These are phyloP conservation scores for Jaminaea rosea DNA, from an alignment of 1,284 basidiomycete species.

Conservation along the genomic window DNA sequence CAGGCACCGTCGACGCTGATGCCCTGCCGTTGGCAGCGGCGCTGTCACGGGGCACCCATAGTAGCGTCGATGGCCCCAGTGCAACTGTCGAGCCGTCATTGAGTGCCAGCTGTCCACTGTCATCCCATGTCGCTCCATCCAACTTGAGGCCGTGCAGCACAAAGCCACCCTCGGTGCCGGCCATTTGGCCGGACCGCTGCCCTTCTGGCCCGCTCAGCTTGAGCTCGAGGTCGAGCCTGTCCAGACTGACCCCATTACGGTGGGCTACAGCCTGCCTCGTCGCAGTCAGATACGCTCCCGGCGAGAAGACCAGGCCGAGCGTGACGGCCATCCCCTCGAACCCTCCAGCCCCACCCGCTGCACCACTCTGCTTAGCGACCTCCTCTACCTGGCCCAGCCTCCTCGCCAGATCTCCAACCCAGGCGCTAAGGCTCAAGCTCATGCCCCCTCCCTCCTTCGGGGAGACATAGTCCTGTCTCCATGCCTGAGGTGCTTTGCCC, in stretches of 20 bases:
- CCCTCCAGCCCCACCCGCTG: slow-evolving; percentile 1
- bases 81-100: slow-evolving; percentile 28
- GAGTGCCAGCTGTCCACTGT: slow-evolving; percentile 12
- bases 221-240: slow-evolving; percentile 32
- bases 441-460: too few species aligned
- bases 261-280: slow-evolving; percentile 41
- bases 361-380: slow-evolving; percentile 11
- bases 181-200: not conserved
- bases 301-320: slow-evolving; percentile 34
- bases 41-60: too few species aligned
- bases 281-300: slow-evolving; percentile 43
- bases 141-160: slow-evolving; percentile 27
- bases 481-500: slow-evolving; percentile 13
- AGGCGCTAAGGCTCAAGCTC: slow-evolving; percentile 28
- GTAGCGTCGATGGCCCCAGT: slow-evolving; percentile 24
- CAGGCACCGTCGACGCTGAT: slow-evolving; percentile 48
- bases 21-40: not conserved
- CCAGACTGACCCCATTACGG: slow-evolving; percentile 22
- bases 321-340: slow-evolving; percentile 31
- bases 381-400: slow-evolving; percentile 23
- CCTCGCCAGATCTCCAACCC: slow-evolving; percentile 36
- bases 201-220: slow-evolving; percentile 20
- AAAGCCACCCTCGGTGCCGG: slow-evolving; percentile 21
- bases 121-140: slow-evolving; percentile 34
- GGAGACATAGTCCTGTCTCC: slow-evolving; percentile 29